Percentiles rank a stretch among this genome's conserved stretches.
These are phyloP conservation scores for Metschnikowia chrysomelidarum DNA, from an alignment of 805 yeast species.

Conservation along the genomic window DNA sequence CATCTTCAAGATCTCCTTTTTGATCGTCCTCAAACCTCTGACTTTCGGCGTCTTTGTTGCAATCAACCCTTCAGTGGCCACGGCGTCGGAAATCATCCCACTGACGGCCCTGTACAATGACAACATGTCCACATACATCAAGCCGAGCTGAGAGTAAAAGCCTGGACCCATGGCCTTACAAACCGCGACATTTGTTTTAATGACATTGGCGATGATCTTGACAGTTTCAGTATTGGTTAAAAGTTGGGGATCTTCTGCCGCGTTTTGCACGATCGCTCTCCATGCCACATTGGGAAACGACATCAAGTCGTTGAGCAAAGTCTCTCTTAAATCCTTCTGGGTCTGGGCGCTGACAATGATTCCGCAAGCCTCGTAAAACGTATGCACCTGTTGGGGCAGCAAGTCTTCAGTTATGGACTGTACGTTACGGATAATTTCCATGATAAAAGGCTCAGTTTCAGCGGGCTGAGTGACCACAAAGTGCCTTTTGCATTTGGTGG, in stretches of 20 bases:
- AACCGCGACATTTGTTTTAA: constrained; percentile 93
- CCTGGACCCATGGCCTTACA: constrained; percentile 94
- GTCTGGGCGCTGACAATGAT: constrained; percentile 87
- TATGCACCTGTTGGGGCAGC: constrained; percentile 96
- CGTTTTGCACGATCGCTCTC: constrained; percentile 83
- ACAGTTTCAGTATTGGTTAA: constrained; percentile 80
- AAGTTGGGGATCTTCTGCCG: constrained; percentile 78
- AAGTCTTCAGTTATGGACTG: constrained; percentile 86
- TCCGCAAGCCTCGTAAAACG: constrained; percentile 97
- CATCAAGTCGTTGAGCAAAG: constrained; percentile 78
- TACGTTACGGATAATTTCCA: constrained; percentile 80
- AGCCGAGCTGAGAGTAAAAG: constrained; percentile 82
- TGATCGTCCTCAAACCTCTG: constrained; percentile 92
- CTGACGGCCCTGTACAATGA: constrained; percentile 87
- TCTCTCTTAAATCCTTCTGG: constrained; percentile 63
- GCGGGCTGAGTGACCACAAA: constrained; percentile 84
- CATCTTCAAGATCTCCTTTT: constrained; percentile 87
- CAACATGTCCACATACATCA: constrained; percentile 85
- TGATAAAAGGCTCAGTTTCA: constrained; percentile 87
- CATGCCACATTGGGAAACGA: constrained; percentile 91
- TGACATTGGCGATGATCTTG: constrained; percentile 87
- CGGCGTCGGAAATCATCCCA: constrained; percentile 75
- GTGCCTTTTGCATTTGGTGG: constrained; percentile 92
- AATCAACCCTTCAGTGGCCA: constrained; percentile 75
- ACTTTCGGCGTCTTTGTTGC: constrained; percentile 96